Percentiles rank a stretch among this genome's conserved stretches.
phyloP scores from a whole-genome alignment of 805 yeast genomes.

The Nakazawaea siamensis region DNA sequence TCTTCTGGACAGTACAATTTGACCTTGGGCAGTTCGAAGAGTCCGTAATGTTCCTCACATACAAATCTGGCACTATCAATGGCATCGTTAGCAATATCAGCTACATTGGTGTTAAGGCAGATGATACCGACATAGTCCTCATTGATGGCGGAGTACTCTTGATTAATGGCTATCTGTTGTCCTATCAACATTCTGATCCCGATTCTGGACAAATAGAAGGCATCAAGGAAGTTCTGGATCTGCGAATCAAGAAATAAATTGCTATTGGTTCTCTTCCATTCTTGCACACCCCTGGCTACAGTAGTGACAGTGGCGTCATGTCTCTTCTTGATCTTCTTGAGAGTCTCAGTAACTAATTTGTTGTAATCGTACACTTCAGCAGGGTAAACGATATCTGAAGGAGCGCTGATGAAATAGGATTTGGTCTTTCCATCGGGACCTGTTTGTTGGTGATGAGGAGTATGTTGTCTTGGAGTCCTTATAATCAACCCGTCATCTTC shows the following conservation, averaged over 20 bases:
- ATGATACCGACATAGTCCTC: conserved; percentile 83
- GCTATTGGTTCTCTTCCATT: conserved; percentile 62
- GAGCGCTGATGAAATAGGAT: conserved; percentile 44
- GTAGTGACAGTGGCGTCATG: conserved; percentile 94
- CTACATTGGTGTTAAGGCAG: conserved; percentile 75
- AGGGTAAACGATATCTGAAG: conserved; percentile 56
- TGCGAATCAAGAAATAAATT: conserved; percentile 50
- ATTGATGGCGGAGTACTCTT: conserved; percentile 42
- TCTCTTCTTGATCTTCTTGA: conserved; percentile 66
- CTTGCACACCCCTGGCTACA: conserved; percentile 85
- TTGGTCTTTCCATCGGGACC: conserved; percentile 22
- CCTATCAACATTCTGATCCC: conserved; percentile 93
- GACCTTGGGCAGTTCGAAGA: conserved; percentile 80
- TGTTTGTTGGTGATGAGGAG: conserved; percentile 12
- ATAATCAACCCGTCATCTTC: conserved; percentile 43
- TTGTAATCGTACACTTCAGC: conserved; percentile 68
- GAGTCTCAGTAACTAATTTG: conserved; percentile 52
- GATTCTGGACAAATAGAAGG: conserved; percentile 84
- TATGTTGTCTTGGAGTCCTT: conserved; percentile 14
- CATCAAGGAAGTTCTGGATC: conserved; percentile 73
- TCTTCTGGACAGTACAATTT: conserved; percentile 69
- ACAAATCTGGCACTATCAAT: conserved; percentile 85
- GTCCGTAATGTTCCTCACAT: conserved; percentile 85
- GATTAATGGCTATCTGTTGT: conserved; percentile 82
- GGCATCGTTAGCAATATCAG: conserved; percentile 79